phyloP scores from a whole-genome alignment of 257 asterid genomes.

The Przewalskia tangutica region DNA sequence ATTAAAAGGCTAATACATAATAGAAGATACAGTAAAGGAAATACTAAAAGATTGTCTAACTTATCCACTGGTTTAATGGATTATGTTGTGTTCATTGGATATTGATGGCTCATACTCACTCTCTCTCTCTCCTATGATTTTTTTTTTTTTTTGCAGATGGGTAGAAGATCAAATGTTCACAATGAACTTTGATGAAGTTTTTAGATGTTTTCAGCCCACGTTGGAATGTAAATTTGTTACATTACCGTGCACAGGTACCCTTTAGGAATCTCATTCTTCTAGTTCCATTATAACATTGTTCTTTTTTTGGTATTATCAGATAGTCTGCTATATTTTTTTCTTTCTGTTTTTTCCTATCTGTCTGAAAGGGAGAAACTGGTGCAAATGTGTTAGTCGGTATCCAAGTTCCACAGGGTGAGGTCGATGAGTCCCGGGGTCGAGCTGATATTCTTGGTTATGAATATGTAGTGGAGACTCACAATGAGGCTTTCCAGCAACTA shows the following conservation, averaged over 20 bases:
- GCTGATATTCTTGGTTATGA: conserved; percentile 17
- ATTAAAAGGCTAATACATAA: not conserved
- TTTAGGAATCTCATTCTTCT: not conserved
- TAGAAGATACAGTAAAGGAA: not conserved
- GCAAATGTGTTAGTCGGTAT: conserved; percentile 47
- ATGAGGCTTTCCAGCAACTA: conserved; percentile 14
- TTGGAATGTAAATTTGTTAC: conserved; percentile 96
- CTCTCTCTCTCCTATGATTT: not conserved
- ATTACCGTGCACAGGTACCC: conserved; percentile 78
- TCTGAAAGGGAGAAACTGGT: conserved; percentile 70
- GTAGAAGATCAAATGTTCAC: conserved; percentile 67
- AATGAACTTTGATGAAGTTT: conserved; percentile 71
- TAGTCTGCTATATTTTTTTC: not conserved
- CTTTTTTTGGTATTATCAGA: not conserved
- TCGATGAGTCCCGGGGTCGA: not conserved
- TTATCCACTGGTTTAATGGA: conserved; percentile 35
- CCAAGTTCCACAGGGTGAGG: conserved; percentile 5
- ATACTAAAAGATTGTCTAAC: not conserved
- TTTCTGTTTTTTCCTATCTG: not conserved
- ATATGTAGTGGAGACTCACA: conserved; percentile 10
- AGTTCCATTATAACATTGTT: not conserved
- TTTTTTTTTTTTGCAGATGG: conserved; percentile 59
- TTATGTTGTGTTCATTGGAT: not conserved
- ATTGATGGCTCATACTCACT: not conserved
- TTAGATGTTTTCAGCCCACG: conserved; percentile 83